A percentile compares a stretch with the other conserved stretches of the same genome.
phyloP scores from a whole-genome alignment of 169 alveolate species.

The Cryptosporidium ubiquitum region DNA sequence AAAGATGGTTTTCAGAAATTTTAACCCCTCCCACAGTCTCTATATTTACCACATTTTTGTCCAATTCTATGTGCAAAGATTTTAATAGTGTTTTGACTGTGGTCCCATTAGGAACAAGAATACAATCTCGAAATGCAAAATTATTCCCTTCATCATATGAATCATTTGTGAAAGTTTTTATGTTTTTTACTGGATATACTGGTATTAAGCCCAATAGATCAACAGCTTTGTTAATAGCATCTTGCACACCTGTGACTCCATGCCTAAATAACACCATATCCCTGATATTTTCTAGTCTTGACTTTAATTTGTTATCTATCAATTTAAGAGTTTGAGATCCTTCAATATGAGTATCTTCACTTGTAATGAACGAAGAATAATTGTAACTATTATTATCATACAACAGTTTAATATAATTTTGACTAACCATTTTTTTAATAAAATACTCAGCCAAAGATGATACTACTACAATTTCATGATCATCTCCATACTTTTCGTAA shows the following conservation, averaged over 20 bases:
- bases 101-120: constrained; percentile 80
- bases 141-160: constrained; percentile 58
- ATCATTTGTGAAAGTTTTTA: constrained; percentile 57
- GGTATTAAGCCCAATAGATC: constrained; percentile 78
- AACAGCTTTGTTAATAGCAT: constrained; percentile 80
- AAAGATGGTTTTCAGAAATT: constrained; percentile 77
- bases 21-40: constrained; percentile 82
- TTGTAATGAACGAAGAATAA: constrained; percentile 42
- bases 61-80: constrained; percentile 76
- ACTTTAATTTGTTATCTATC: constrained; percentile 77
- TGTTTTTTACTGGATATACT: constrained; percentile 79
- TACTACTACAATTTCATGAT: constrained; percentile 40
- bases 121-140: constrained; percentile 79
- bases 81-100: constrained; percentile 76
- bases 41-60: constrained; percentile 75
- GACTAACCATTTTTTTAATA: constrained; percentile 56
- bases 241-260: constrained; percentile 82
- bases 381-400: constrained; percentile 3
- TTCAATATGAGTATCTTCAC: constrained; percentile 67
- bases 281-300: constrained; percentile 77
- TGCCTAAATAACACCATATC: constrained; percentile 82
- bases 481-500: constrained; percentile 41
- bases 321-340: constrained; percentile 65
- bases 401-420: constrained; percentile 25
- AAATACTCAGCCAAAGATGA: constrained; percentile 71